Evolutionary conservation across 805 yeast species (phyloP), one percentile per base, ranked within the genome.

Genomic region (Candida easanensis): DNA sequence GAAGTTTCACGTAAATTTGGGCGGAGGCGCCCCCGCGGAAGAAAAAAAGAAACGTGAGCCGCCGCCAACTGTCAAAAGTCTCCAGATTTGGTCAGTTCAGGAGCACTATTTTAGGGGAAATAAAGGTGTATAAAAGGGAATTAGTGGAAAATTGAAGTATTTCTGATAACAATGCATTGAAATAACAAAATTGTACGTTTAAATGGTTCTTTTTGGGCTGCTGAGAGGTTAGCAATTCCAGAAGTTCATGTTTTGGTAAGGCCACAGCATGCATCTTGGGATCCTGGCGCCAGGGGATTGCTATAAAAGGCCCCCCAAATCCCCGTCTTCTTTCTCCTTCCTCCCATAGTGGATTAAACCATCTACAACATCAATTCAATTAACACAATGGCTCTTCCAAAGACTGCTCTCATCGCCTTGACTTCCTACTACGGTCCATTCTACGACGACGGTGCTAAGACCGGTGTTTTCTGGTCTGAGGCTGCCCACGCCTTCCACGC

Each of bases 381-480:
- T n/a, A n/a, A n/a, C 35, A 41, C 45, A 44, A 49, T 53, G 55
- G 34, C 50, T 20, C 41, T 44, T 20, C 56, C 56, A 45, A 53
- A 47, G 39, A 72, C 63, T 56, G 80, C 61, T 36, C 50, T 75
- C 36, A 53, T 76, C 39, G 76, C 76, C 17, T 46, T 74, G 40
- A 63, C 79, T 7, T 63, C 72, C 10, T 62, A 66, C 58, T 44
- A 66, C 54, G 76, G 56, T 17, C 61, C 57, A 13, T 79, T 81
- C 67, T 80, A 80, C 60, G 66, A 62, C 1, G 82, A 80, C 51
- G 84, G 84, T 28, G 48, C 65, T 40, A 76, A 74, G 47, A 78
- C 86, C n/a, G 88, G 88, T 30, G 64, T 79, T 21, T 82, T 69
- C 64, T 71, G 70, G 52, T 62, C 70, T 16, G 87, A 81, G 62